phyloP scores from a whole-genome alignment of 331 rosid genomes.

The Dryas integrifolia region DNA sequence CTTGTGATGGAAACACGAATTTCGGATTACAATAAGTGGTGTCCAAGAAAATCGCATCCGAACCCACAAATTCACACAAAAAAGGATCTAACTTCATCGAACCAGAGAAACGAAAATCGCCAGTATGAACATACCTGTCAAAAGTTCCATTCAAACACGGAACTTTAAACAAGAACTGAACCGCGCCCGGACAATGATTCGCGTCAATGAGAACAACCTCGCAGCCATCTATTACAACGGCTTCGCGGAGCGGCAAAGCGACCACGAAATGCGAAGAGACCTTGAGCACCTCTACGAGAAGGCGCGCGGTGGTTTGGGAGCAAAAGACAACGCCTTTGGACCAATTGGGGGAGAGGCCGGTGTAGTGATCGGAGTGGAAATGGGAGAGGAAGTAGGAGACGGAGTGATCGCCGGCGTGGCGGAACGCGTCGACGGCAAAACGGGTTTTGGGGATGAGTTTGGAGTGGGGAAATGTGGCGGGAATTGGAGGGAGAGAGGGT shows the following conservation, averaged over 20 bases:
- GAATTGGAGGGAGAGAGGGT: slow-evolving; percentile 37
- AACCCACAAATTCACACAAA: slow-evolving; percentile 47
- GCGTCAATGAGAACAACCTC: slow-evolving; percentile 61
- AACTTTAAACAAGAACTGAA: slow-evolving; percentile 65
- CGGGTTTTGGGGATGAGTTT: slow-evolving; percentile 78
- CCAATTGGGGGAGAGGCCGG: slow-evolving; percentile 71
- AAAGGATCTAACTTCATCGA: slow-evolving; percentile 46
- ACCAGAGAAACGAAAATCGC: slow-evolving; percentile 67
- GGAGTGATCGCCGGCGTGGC: slow-evolving; percentile 51
- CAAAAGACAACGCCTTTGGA: slow-evolving; percentile 67
- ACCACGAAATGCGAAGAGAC: slow-evolving; percentile 45
- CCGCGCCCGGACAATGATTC: slow-evolving; percentile 90
- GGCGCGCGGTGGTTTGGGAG: slow-evolving; percentile 59
- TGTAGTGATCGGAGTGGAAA: slow-evolving; percentile 89
- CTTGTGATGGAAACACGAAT: slow-evolving; percentile 67
- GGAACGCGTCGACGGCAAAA: slow-evolving; percentile 76
- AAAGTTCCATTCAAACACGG: slow-evolving; percentile 26
- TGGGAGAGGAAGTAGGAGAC: slow-evolving; percentile 85
- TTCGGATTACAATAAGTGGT: slow-evolving; percentile 85
- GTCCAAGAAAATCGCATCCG: slow-evolving; percentile 75
- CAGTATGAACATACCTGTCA: slow-evolving; percentile 78
- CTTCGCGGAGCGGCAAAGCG: slow-evolving; percentile 47
- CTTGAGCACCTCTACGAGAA: slow-evolving; percentile 48
- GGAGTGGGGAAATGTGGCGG: slow-evolving; percentile 57
- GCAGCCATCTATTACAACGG: slow-evolving; percentile 50